These are phyloP conservation scores for Trametes sp. DNA, from an alignment of 1,284 basidiomycete genomes.

Conservation along the genomic window DNA sequence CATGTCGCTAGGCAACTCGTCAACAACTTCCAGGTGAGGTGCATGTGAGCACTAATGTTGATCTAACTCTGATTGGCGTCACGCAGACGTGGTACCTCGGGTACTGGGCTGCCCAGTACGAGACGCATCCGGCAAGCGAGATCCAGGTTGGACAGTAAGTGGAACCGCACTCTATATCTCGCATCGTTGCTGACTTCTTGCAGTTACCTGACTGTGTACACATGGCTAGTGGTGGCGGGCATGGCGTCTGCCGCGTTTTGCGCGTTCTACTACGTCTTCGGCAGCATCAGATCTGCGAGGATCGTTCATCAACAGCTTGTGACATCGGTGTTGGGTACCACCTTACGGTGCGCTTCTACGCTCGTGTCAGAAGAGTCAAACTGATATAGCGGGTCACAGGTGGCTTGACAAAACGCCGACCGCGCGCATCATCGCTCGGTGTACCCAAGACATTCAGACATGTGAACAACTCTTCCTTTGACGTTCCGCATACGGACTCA, in stretches of 20 bases:
- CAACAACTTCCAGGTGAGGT: conserved; percentile 22
- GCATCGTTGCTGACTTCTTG: neutral
- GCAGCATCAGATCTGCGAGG: conserved; percentile 58
- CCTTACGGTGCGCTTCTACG: conserved; percentile 49
- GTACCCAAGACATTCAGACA: conserved; percentile 64
- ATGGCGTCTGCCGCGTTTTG: conserved; percentile 40
- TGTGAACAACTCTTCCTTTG: conserved; percentile 29
- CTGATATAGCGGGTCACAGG: conserved; percentile 34
- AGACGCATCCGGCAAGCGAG: conserved; percentile 37
- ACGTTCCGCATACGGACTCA: neutral
- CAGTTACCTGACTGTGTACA: conserved; percentile 55
- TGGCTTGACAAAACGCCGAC: conserved; percentile 69
- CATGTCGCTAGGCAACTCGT: neutral
- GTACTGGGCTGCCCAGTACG: conserved; percentile 43
- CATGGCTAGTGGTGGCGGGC: conserved; percentile 43
- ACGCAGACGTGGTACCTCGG: conserved; percentile 41
- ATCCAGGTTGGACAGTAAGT: conserved; percentile 36
- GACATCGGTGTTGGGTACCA: conserved; percentile 61
- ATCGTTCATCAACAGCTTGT: conserved; percentile 64
- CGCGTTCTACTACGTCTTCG: conserved; percentile 48
- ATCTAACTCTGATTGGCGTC: conserved; percentile 8
- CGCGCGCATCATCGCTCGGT: conserved; percentile 64
- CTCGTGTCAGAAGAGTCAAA: neutral
- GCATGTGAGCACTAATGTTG: too few species aligned
- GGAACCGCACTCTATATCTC: neutral